Evolutionary conservation across 306 rosid genomes (phyloP), one percentile per base, ranked within the genome.

Genomic region (Cyamopsis tetragonoloba): DNA sequence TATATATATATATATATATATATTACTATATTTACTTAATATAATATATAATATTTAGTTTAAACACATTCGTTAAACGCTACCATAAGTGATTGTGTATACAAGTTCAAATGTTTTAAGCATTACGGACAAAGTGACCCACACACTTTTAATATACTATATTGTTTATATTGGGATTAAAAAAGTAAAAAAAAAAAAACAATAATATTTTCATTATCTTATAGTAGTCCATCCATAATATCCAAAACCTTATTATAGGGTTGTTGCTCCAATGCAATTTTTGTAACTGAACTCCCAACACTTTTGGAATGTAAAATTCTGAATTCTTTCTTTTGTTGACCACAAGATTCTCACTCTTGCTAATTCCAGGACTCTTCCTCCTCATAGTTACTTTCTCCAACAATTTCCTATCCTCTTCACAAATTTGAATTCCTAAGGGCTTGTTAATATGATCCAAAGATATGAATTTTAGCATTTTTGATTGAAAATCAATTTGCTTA

Each of bases 281-380:
- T 70, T 5, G 81, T 48, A 24, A 39, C 8, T 26, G 96, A 86
- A 69, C 75, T 76, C 27, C 86, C 85, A 2, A 79, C 75, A 68
- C 91, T 90, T 32, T 44, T 87, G 83, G 96, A 56, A 19, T 54
- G 56, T 82, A 79, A 84, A 32, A 49, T 63, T 31, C 60, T 55
- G 8, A 47, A 70, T 23, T 73, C n/a, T n/a, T 83, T 46, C 31
- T 83, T 26, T 55, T 78, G 27, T 77, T 85, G 14, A 34, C 55
- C 51, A 39, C 58, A 38, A 84, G 74, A 57, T 87, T 71, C 72
- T 77, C 91, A 14, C 89, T 88, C 77, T 74, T 92, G 74, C 88
- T 89, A 14, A 79, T 76, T 47, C 96, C 87, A 1, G 81, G 85
- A 2, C 11, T 71, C 47, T 53, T 59, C 17, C 62, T 69, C 38